Conservation (phyloP, 2,329 filamentous ascomycete species). For the Paecilomyces sp. region DNA sequence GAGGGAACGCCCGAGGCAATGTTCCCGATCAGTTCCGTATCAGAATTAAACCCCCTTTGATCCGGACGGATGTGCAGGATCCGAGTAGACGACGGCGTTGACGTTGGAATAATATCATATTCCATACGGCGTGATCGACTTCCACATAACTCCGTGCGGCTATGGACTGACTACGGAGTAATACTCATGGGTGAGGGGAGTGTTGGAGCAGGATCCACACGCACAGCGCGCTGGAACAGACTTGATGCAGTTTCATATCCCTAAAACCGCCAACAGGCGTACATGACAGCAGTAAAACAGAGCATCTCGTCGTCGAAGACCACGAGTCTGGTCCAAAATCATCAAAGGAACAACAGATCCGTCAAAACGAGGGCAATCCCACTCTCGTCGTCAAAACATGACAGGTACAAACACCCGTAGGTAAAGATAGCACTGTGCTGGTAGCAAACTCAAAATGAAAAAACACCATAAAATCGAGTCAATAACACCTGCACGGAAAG, state of each 20-base stretch:
- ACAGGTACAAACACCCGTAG: background rate
- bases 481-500: background rate
- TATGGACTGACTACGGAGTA: background rate
- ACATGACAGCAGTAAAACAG: background rate
- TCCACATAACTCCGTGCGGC: background rate
- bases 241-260: background rate
- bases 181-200: too few relatives aligned
- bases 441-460: background rate
- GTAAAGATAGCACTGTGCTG: background rate
- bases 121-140: background rate
- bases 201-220: background rate
- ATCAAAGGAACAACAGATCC: background rate
- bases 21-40: background rate
- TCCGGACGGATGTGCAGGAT: background rate
- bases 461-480: background rate
- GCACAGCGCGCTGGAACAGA: background rate
- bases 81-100: background rate
- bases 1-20: background rate
- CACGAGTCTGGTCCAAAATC: background rate
- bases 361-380: background rate
- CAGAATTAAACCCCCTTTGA: background rate
- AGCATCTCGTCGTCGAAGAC: background rate
- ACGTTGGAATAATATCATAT: background rate
- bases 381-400: background rate
- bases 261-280: background rate